Percentiles rank a stretch among this genome's conserved stretches.
phyloP scores from a whole-genome alignment of 2,329 filamentous ascomycete species.

The Talaromyces funiculosus region DNA sequence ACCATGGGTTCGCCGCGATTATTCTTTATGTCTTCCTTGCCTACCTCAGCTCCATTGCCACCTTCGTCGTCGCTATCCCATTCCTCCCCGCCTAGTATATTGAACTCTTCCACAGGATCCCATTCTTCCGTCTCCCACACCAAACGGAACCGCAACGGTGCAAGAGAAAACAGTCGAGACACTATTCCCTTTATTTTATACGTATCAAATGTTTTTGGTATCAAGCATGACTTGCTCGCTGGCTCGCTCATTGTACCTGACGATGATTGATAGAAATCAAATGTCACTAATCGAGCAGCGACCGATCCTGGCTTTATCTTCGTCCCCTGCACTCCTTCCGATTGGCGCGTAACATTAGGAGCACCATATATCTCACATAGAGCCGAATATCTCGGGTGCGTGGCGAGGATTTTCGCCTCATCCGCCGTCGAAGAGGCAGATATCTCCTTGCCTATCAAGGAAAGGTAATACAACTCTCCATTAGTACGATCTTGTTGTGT shows the following conservation, averaged over 20 bases:
- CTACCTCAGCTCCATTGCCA: conserved; percentile 41
- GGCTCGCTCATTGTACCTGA: neutral
- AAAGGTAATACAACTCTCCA: conserved; percentile 90
- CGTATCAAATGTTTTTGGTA: conserved; percentile 73
- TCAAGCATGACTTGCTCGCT: conserved; percentile 38
- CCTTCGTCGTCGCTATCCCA: conserved; percentile 26
- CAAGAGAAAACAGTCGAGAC: conserved; percentile 60
- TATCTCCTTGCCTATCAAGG: conserved; percentile 74
- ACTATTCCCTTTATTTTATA: conserved; percentile 78
- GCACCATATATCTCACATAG: conserved; percentile 72
- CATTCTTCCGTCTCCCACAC: conserved; percentile 89
- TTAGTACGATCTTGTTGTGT: conserved; percentile 70
- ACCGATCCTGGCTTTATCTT: conserved; percentile 69
- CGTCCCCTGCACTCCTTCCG: conserved; percentile 29
- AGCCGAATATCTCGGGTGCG: conserved; percentile 66
- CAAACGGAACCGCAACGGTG: conserved; percentile 60
- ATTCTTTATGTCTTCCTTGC: conserved; percentile 16
- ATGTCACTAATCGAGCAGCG: conserved; percentile 66
- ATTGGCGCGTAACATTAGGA: conserved; percentile 56
- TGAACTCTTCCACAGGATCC: conserved; percentile 66
- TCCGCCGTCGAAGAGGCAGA: conserved; percentile 37
- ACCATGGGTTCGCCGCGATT: conserved; percentile 7
- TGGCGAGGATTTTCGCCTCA: conserved; percentile 48
- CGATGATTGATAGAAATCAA: conserved; percentile 52
- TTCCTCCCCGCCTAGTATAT: conserved; percentile 50